Evolutionary conservation across 306 rosid species (phyloP), one percentile per base, ranked within the genome.

Genomic region (Alnus glutinosa): DNA sequence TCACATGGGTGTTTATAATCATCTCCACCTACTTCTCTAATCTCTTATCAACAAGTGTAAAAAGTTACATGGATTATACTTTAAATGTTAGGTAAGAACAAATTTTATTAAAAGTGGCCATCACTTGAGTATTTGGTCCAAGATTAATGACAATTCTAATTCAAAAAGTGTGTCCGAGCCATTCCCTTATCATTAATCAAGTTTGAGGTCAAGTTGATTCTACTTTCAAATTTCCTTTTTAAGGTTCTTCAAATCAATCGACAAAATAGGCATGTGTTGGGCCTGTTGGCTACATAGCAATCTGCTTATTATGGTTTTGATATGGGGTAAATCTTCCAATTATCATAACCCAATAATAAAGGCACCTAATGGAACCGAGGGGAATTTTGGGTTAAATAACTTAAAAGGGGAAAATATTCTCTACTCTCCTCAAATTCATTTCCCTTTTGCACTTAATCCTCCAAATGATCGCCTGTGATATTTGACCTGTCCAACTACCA

Each of bases 41-140:
- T 55, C 66, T 71, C 72, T 75, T 28, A 74, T 55, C 66, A 74
- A 47, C 70, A 46, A 73, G 55, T 39, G 9, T 73, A 44, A 34
- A 64, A 62, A 62, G 69, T 11, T 36, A 47, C 44, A 66, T 47
- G 76, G 80, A 75, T 47, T 70, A 67, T 61, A 59, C 48, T 73
- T 81, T 79, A 46, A 37, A 48, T 68, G 81, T 82, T 85, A 76
- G 69, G 82, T 77, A 30, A 47, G 39, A 50, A 58, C 59, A 69
- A 80, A 44, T 44, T 70, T 42, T 42, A 4, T 11, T 9, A 28
- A 10, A 76, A 49, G 62, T 47, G 50, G 44, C 13, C 58, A 23
- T 49, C 80, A 52, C 55, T 77, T 54, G 7, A 49, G 58, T 16
- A 58, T 54, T 70, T 44, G 76, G 70, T 44, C 36, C 58, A n/a